Conservation (phyloP, 2,329 filamentous ascomycete genomes). For the Apiospora phragmitis region DNA sequence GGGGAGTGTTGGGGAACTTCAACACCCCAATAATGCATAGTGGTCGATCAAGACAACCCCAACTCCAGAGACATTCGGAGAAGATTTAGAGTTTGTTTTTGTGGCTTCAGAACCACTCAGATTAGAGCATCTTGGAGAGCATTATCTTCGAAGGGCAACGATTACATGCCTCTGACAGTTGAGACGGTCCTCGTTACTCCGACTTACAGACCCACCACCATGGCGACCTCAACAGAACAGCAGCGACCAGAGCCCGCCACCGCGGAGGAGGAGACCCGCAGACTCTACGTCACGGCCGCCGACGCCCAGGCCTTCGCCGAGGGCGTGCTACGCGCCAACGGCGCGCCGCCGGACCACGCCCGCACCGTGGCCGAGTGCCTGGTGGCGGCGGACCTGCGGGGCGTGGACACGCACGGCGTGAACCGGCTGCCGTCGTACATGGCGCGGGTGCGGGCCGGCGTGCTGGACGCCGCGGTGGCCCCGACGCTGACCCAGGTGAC, state of each 20-base stretch:
- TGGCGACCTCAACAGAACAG: neutral
- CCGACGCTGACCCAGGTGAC: conserved; percentile 64
- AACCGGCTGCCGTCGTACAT: conserved; percentile 80
- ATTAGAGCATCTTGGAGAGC: neutral
- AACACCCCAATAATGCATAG: neutral
- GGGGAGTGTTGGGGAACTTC: conserved; percentile 3
- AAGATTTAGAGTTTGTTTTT: neutral
- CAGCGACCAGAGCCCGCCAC: neutral
- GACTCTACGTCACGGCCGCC: conserved; percentile 37
- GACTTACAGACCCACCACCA: neutral
- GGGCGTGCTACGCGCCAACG: conserved; percentile 59
- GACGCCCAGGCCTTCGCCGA: conserved; percentile 50
- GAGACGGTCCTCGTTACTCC: neutral
- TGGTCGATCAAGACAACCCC: neutral
- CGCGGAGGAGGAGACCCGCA: conserved; percentile 12
- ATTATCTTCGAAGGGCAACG: neutral
- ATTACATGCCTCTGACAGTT: neutral
- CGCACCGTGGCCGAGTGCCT: conserved; percentile 66
- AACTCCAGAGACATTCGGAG: neutral
- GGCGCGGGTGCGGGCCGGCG: conserved; percentile 68
- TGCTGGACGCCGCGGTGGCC: conserved; percentile 60
- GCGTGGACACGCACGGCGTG: conserved; percentile 77
- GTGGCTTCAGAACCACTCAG: too few species aligned
- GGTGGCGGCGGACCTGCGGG: conserved; percentile 73
- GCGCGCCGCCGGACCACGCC: conserved; percentile 60